Evolutionary conservation across 495 filamentous ascomycete genomes (phyloP), one percentile per base, ranked within the genome.

Genomic region (Cenococcum geophilum): DNA sequence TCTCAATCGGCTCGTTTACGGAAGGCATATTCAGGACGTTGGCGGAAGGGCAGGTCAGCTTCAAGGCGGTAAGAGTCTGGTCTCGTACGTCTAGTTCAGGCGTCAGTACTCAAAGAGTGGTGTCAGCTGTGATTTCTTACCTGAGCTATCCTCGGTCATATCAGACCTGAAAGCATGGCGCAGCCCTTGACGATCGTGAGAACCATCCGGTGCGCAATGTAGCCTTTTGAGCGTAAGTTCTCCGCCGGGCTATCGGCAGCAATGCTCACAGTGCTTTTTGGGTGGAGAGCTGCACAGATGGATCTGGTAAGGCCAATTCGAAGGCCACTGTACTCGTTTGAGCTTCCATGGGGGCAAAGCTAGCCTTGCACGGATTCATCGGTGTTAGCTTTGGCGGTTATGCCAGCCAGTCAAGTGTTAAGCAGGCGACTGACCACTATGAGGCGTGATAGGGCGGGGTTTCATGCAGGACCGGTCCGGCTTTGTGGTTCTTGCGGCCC

Each of bases 11-110:
- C 21, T 37, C 18, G 57, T 40, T 34, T 8, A 21, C 12, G 20
- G 25, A 16, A n/a, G 35, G 27, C 10, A 61, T 55, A 10, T 60
- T 37, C 47, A 68, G 50, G 55, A 62, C 42, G 61, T 68, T 61
- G 55, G 66, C 66, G 5, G 66, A 68, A 47, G 66, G 66, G 27
- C 66, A 68, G 36, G 62, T 61, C 14, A 62, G 32, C 55, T 65
- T 68, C 23, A 68, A 62, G 18, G 66, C 66, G 52, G 21, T 56
- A 23, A 65, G 48, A 12, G 66, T 68, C 42, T 61, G 65, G 50
- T 62, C 11, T 32, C 66, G 61, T 42, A 68, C 58, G 61, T 64
- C 66, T 68, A 20, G 14, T 16, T 16, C 12, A 16, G 14, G 18
- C 18, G 18, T 32, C 6, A 32, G 27, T 32, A 32, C 27, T 32